Base-by-base conservation (phyloP, 257 asterid species). In the Plectranthus barbatus region DNA sequence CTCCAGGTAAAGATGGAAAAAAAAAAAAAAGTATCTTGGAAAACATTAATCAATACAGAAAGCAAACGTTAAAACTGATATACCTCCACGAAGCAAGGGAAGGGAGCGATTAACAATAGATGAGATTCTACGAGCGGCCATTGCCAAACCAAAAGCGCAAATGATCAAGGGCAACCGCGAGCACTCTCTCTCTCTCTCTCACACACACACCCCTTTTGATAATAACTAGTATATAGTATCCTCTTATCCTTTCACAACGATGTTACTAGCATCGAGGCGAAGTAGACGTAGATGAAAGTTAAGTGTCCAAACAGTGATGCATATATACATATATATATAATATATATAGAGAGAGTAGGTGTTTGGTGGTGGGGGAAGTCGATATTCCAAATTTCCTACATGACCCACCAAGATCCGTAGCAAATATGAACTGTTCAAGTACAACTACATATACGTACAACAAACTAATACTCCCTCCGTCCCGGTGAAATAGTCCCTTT, bases 121-220 rank as follows among this genome's bases (percentile, higher is more conserved):
- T 14, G 95, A 71, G 73, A 88, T 74, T 62, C 93, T 76, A 49
- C 84, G 80, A 71, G 83, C 62, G 6, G 98, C 94, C 96, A 88
- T 88, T 55, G 55, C 39, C 36, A 42, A 52, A 21, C 41, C 29
- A 63, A 54, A 45, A 59, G 29, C 1, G 66, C 7, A 67, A 26
- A 19, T 9, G 52, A 51, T 15, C 34, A 45, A 14, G 47, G 13
- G 21, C 24, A 47, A 31, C n/a, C 15, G 14, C 4, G 7, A 9
- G 7, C 21, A 18, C 33, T 31, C 50, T 2, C 36, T 50, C 45
- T 9, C 20, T 17, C 50, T 18, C 18, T 52, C 40, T 33, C n/a
- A n/a, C n/a, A n/a, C n/a, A n/a, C n/a, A n/a, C n/a, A n/a, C n/a
- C n/a, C 19, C 48, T 24, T 3, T 12, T 0, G 48, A 31, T 40